Evolutionary conservation across 371 early-diverging fungal species (phyloP), one percentile per base, ranked within the genome.

Genomic region (Circinella umbellata): DNA sequence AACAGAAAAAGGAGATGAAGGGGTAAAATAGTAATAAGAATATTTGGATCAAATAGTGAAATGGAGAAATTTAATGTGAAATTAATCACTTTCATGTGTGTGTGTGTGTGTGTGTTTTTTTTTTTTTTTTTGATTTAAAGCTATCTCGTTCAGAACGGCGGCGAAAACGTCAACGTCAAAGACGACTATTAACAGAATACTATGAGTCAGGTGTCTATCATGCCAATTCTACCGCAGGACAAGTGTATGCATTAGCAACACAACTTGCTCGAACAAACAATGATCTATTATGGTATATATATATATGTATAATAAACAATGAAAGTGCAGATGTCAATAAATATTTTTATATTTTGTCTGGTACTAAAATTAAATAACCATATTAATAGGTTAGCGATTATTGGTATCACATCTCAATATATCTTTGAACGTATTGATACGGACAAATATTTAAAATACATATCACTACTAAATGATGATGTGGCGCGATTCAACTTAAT

Each of bases 371-470:
- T 27, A 27, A 27, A 27, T 27, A 27, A 27, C 2, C 0, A 27
- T 6, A 37, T 34, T 60, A 38, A 38, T 53, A 91, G 92, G 91
- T 73, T 88, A 8, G 88, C 92, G 4, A 92, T 94, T 38, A 82
- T 91, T 27, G 92, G 92, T 13, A 74, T 92, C 37, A 91, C 92
- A 0, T 82, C 91, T 27, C 90, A 91, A 65, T 94, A 90, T 61
- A 68, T 91, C 27, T 83, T 87, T 72, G 92, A 91, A 66, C 83
- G 81, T 37, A 88, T 91, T 46, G 85, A 87, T 61, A 85, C 86
- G 20, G 75, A 75, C 11, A 80, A 81, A 61, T 92, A 93, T 73
- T 68, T 81, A 53, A 75, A 80, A 4, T 81, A 82, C 10, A 80
- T 88, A 15, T 77, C 80, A 11, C 63, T 76, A 7, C 86, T 87